Conservation (phyloP, 2,329 filamentous ascomycete genomes). For the Exophiala mesophila region DNA sequence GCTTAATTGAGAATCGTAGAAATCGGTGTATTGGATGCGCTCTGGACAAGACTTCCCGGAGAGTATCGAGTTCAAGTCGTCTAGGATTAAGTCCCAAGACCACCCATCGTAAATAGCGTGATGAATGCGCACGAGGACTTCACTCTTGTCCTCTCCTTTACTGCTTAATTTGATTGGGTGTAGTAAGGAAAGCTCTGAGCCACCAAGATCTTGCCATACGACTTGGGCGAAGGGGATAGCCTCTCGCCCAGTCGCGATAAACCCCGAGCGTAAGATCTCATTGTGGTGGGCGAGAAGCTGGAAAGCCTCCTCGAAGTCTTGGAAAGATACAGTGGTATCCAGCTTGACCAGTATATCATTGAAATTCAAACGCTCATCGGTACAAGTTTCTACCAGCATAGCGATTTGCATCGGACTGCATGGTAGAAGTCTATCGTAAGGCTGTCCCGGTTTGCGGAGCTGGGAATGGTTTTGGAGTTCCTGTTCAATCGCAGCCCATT, state of each 20-base stretch:
- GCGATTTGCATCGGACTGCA: slow-evolving; percentile 72
- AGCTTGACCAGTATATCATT: slow-evolving; percentile 70
- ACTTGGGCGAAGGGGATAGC: slow-evolving; percentile 56
- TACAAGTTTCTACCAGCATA: slow-evolving; percentile 72
- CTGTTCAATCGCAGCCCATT: slow-evolving; percentile 12
- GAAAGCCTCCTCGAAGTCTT: slow-evolving; percentile 49
- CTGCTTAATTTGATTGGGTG: slow-evolving; percentile 58
- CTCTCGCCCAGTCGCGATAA: slow-evolving; percentile 47
- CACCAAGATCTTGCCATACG: slow-evolving; percentile 52
- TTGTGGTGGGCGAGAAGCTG: slow-evolving; percentile 50
- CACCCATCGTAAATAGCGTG: slow-evolving; percentile 92
- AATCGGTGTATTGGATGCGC: slow-evolving; percentile 56
- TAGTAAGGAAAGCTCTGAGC: slow-evolving; percentile 40
- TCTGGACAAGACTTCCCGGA: slow-evolving; percentile 25
- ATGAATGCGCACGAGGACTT: slow-evolving; percentile 58
- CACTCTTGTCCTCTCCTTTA: slow-evolving; percentile 20
- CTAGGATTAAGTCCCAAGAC: slow-evolving; percentile 71
- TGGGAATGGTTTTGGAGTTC: not conserved
- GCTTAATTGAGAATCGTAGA: slow-evolving; percentile 49
- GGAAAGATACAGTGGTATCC: slow-evolving; percentile 30
- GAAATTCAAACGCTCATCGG: slow-evolving; percentile 61
- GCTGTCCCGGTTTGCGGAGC: slow-evolving; percentile 4
- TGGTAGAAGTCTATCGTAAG: slow-evolving; percentile 42
- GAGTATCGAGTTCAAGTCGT: slow-evolving; percentile 59
- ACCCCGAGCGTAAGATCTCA: slow-evolving; percentile 69